These are phyloP conservation scores for Erysimum pusillum DNA, from an alignment of 441 rosid species.

Conservation along the genomic window DNA sequence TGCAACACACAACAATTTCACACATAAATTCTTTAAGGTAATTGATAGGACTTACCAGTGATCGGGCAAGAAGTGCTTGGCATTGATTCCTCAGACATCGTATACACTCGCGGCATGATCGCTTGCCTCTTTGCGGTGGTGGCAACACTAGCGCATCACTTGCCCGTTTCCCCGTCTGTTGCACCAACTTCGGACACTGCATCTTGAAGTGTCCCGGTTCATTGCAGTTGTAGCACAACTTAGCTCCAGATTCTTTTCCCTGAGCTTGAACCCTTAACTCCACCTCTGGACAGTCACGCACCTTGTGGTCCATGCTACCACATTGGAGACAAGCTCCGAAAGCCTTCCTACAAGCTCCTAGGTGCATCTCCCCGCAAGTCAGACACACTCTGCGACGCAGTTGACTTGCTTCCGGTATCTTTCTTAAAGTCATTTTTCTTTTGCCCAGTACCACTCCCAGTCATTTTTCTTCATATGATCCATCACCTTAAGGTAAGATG, in stretches of 20 bases:
- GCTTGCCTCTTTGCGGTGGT: too few species aligned
- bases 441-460: background rate
- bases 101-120: too few species aligned
- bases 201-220: too few species aligned
- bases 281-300: too few species aligned
- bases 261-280: too few species aligned
- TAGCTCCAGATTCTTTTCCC: too few species aligned
- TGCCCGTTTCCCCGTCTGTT: too few species aligned
- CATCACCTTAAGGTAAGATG: background rate
- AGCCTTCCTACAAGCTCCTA: background rate
- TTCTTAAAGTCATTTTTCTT: background rate
- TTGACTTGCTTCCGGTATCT: background rate
- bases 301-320: too few species aligned
- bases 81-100: too few species aligned
- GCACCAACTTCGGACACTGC: too few species aligned
- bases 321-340: background rate
- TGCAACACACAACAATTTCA: background rate
- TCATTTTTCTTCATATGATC: background rate
- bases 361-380: background rate
- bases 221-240: too few species aligned
- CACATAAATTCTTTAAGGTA: background rate
- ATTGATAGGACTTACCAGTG: background rate
- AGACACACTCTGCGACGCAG: background rate
- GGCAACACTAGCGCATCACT: too few species aligned
- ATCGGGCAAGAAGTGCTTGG: background rate